Evolutionary conservation across 495 filamentous ascomycete species (phyloP), one percentile per base, ranked within the genome.

Genomic region (Massariosphaeria phaeospora): DNA sequence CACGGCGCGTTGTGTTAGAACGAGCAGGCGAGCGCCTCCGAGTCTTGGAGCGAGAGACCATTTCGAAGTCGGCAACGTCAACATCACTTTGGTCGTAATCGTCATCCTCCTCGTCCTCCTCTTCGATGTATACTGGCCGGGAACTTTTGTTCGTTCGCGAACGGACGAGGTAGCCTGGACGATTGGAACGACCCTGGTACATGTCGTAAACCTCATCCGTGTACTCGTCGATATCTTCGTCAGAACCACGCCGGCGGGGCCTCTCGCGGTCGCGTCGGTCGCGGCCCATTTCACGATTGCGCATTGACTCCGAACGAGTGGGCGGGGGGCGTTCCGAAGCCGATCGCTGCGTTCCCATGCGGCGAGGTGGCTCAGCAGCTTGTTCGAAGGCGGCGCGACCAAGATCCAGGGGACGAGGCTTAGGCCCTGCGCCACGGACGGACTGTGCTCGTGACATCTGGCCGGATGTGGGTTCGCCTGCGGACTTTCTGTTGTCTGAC

Each of bases 1-100:
- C 69, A 66, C 36, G 62, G 12, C 67, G 58, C 15, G 57, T 52
- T 58, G 64, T 57, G 64, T 64, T 41, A 62, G 21, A 59, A 30
- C 51, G 59, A 10, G 51, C 54, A 15, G 63, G 59, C 25, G 45
- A 53, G 48, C 55, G 62, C 47, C 52, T 55, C 34, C 52, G 52
- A 17, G 57, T 51, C 41, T 62, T 56, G 11, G 59, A 38, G 24
- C 54, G 57, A 7, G 60, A 65, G 70, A 96, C 73, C 71, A 95
- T 90, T 64, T 97, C 93, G 63, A 94, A 95, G 9, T 86, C 86
- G 25, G 87, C 86, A 43, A 87, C 82, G 41, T 76, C 75, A 48
- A 83, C 82, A 51, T 75, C 82, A 38, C 69, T 67, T 48, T 20
- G 77, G 49, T 88, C 82, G 61, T 83, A 85, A 21, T 69, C 70